phyloP scores from a whole-genome alignment of 2,329 filamentous ascomycete species.

The Tolypocladium nubicola region DNA sequence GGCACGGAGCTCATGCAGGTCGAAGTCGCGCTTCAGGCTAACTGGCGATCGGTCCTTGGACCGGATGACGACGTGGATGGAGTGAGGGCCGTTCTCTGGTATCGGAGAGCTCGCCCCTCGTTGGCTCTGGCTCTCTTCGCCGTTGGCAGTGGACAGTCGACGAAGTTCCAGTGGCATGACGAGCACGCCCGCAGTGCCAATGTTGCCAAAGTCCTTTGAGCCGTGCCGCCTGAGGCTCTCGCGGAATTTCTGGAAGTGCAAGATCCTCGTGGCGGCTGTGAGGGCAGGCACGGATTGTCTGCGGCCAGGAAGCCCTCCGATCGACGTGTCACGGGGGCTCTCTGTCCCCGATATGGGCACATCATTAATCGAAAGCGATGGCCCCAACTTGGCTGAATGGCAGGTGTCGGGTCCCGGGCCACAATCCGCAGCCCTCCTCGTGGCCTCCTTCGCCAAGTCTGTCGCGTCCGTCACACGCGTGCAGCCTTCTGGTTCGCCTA shows the following conservation, averaged over 20 bases:
- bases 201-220: conserved; percentile 6
- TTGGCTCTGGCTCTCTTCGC: background rate
- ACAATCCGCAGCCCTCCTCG: background rate
- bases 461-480: background rate
- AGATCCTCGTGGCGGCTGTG: conserved; percentile 4
- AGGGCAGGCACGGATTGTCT: background rate
- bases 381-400: background rate
- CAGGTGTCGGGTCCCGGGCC: background rate
- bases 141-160: conserved; percentile 3
- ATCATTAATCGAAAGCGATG: background rate
- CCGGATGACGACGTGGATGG: conserved; percentile 17
- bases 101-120: too few species aligned
- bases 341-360: background rate
- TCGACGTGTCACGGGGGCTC: background rate
- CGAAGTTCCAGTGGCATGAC: conserved; percentile 15
- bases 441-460: background rate
- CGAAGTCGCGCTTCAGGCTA: conserved; percentile 37
- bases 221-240: conserved; percentile 12
- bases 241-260: conserved; percentile 13
- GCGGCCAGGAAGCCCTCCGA: background rate
- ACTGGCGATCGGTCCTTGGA: conserved; percentile 31
- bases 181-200: conserved; percentile 11
- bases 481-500: background rate
- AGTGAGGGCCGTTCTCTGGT: conserved; percentile 8
- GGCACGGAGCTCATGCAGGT: conserved; percentile 34